Conservation (phyloP, 2,329 filamentous ascomycete genomes). For the Tolypocladium ophioglossoides region DNA sequence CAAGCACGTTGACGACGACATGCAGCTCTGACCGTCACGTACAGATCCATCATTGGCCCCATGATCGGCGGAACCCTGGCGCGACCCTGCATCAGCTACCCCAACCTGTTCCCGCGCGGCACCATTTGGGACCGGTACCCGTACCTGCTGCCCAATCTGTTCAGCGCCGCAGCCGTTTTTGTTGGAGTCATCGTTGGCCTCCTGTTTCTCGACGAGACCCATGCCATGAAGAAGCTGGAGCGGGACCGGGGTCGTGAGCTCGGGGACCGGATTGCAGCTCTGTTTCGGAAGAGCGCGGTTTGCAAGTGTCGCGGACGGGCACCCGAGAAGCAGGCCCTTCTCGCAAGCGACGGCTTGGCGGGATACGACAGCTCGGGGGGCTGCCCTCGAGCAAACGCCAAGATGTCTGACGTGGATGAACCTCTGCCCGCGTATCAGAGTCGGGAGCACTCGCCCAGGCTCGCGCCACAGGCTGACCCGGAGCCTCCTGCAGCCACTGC, state of each 20-base stretch:
- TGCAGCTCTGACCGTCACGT: conserved; percentile 15
- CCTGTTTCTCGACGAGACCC: conserved; percentile 89
- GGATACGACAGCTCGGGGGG: conserved; percentile 47
- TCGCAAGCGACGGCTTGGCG: conserved; percentile 50
- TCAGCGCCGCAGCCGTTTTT: conserved; percentile 70
- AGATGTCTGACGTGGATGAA: conserved; percentile 33
- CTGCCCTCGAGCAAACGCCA: not conserved
- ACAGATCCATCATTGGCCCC: conserved; percentile 80
- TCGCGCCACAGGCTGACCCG: conserved; percentile 21
- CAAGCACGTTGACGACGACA: too few species aligned
- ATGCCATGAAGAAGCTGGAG: conserved; percentile 66
- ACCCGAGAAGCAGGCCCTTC: conserved; percentile 51
- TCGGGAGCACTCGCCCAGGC: conserved; percentile 41
- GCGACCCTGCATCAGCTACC: conserved; percentile 75
- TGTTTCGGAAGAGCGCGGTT: conserved; percentile 21
- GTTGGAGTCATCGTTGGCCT: conserved; percentile 69
- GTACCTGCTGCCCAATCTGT: conserved; percentile 85
- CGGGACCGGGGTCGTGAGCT: conserved; percentile 68
- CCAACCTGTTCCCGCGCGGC: conserved; percentile 57
- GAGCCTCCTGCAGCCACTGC: conserved; percentile 5
- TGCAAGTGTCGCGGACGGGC: conserved; percentile 26
- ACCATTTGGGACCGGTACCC: conserved; percentile 80
- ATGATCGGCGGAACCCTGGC: conserved; percentile 85
- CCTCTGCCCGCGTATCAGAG: conserved; percentile 60
- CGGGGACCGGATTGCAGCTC: conserved; percentile 57